phyloP scores from a whole-genome alignment of 495 filamentous ascomycete genomes.

The Rostrohypoxylon terebratum region DNA sequence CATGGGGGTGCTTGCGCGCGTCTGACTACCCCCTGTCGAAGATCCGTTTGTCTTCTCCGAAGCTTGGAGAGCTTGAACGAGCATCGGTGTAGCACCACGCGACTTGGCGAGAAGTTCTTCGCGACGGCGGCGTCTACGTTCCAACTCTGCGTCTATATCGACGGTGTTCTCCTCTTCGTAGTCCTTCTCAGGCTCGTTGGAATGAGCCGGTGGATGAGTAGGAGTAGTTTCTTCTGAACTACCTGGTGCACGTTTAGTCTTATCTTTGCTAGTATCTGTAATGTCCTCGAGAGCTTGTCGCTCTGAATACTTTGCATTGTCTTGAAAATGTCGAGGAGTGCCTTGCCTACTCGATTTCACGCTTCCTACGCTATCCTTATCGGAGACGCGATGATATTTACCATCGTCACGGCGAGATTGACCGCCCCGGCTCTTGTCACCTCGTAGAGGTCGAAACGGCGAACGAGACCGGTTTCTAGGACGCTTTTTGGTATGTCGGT shows the following conservation, averaged over 20 bases:
- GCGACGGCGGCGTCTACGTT: conserved; percentile 85
- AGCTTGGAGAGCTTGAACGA: conserved; percentile 79
- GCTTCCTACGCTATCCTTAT: conserved; percentile 32
- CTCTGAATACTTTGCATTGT: conserved; percentile 43
- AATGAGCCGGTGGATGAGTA: conserved; percentile 22
- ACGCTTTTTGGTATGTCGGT: conserved; percentile 68
- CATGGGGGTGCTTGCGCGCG: conserved; percentile 56
- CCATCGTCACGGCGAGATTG: conserved; percentile 38
- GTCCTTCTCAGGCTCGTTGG: conserved; percentile 51
- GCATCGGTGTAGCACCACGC: conserved; percentile 75
- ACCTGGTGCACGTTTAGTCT: conserved; percentile 74
- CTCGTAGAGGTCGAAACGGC: conserved; percentile 60
- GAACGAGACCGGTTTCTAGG: conserved; percentile 76
- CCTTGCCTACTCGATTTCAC: conserved; percentile 42
- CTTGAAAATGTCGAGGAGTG: conserved; percentile 42
- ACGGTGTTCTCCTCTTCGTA: conserved; percentile 66
- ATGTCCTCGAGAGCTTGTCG: conserved; percentile 47
- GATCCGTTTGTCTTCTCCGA: conserved; percentile 67
- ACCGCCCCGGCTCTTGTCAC: conserved; percentile 58
- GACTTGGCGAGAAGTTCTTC: conserved; percentile 91
- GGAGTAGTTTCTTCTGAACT: conserved; percentile 63
- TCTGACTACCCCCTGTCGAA: conserved; percentile 60
- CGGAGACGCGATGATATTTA: conserved; percentile 40
- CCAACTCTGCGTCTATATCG: conserved; percentile 83
- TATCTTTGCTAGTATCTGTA: conserved; percentile 62